phyloP scores from a whole-genome alignment of 1,284 basidiomycete genomes.

The Leccinum pachyderme region DNA sequence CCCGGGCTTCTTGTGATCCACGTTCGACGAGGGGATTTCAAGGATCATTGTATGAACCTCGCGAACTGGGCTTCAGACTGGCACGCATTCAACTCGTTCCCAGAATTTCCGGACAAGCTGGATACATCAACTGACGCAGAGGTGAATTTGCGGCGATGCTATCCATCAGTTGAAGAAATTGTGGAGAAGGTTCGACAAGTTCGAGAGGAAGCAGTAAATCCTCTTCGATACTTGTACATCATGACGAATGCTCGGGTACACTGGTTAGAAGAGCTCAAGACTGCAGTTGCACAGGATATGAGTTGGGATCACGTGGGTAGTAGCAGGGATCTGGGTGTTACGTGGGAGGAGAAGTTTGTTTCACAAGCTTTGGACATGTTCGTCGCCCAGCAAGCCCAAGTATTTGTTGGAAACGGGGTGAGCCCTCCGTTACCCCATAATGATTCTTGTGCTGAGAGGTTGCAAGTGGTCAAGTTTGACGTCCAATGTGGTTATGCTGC shows the following conservation, averaged over 20 bases:
- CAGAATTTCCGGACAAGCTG: constrained; percentile 39
- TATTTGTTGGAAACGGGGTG: constrained; percentile 45
- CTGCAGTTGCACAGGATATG: constrained; percentile 31
- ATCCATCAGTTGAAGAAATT: constrained; percentile 42
- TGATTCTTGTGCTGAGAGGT: constrained; percentile 6
- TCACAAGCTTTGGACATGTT: constrained; percentile 45
- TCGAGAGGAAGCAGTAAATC: constrained; percentile 24
- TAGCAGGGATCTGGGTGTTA: constrained; percentile 38
- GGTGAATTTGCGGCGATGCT: constrained; percentile 36
- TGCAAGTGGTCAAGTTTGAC: constrained; percentile 56
- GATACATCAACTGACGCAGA: constrained; percentile 28
- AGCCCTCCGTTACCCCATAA: background rate
- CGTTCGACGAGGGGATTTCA: constrained; percentile 59
- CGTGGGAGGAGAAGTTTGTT: constrained; percentile 39
- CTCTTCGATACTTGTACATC: constrained; percentile 42
- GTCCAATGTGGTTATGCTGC: constrained; percentile 51
- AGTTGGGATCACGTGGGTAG: constrained; percentile 27
- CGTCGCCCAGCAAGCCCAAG: constrained; percentile 42
- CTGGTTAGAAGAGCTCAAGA: constrained; percentile 49
- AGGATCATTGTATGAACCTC: constrained; percentile 48
- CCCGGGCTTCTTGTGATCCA: constrained; percentile 54
- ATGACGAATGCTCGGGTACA: constrained; percentile 52
- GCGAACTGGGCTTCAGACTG: constrained; percentile 40
- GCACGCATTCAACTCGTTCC: constrained; percentile 44
- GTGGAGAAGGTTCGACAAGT: constrained; percentile 35